A percentile compares a stretch with the other conserved stretches of the same genome.
Conservation (phyloP, 805 yeast species). For the Zygoascus tannicola region DNA sequence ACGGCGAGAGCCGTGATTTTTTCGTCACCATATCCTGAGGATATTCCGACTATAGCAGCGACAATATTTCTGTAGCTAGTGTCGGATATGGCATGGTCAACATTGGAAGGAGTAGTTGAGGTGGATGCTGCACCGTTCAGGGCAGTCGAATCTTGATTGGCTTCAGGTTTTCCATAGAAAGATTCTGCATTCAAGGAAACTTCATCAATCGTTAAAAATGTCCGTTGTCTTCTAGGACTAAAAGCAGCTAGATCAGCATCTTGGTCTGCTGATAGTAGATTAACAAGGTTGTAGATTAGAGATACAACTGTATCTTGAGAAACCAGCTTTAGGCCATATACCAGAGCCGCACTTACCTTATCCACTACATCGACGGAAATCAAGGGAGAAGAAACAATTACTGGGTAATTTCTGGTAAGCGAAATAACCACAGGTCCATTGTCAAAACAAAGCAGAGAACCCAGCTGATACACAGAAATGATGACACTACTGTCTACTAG, state of each 20-base stretch:
- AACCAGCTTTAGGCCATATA: constrained; percentile 54
- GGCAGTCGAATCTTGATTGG: neutral
- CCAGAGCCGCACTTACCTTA: constrained; percentile 48
- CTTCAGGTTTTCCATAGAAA: neutral
- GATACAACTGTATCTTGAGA: constrained; percentile 79
- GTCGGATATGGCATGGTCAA: constrained; percentile 5
- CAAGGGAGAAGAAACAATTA: constrained; percentile 39
- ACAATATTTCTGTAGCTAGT: constrained; percentile 55
- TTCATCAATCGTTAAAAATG: constrained; percentile 9
- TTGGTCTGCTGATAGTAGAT: constrained; percentile 51
- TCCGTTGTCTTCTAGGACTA: constrained; percentile 6
- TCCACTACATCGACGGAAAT: constrained; percentile 40
- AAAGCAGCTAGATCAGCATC: constrained; percentile 8
- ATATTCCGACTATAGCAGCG: constrained; percentile 55
- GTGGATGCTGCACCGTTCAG: neutral
- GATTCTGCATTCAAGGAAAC: constrained; percentile 3
- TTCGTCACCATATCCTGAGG: constrained; percentile 57
- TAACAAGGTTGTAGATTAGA: constrained; percentile 73
- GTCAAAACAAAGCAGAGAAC: constrained; percentile 40
- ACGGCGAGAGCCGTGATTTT: constrained; percentile 69
- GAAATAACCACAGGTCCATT: constrained; percentile 24
- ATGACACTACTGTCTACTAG: constrained; percentile 46
- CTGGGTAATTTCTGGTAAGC: constrained; percentile 32
- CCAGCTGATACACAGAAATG: constrained; percentile 43
- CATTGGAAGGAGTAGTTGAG: neutral